Base-by-base conservation (phyloP, 129 eudicot species). In the Tagetes patula region DNA sequence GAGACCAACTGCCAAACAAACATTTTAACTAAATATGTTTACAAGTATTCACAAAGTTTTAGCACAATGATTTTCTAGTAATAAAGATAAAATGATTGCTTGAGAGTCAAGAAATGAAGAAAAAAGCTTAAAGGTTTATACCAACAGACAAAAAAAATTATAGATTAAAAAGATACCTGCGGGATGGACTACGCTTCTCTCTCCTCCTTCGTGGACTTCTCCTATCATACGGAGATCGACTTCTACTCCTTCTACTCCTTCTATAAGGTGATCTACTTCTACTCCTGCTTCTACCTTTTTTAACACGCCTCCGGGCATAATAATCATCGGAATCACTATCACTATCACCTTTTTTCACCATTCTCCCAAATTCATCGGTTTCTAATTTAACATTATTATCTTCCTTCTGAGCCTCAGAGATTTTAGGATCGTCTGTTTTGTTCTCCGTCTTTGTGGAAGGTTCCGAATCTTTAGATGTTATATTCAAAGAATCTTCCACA, bases 291-390 rank as follows among this genome's bases (percentile, higher is more conserved):
- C 90, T 77, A 59, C 75, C 85, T 81, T 89, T 90, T 87, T 79
- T 93, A 74, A 81, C 77, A 69, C 71, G 96, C 78, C 87, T 84
- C 75, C 90, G 80, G 6, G 53, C 37, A 72, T 75, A 60, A 65
- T 83, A 62, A 59, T 80, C 89, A 77, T 82, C 89, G 50, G 96
- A 83, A 71, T 86, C 98, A 76, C 90, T 87, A 48, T 85, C 96
- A 80, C 90, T 87, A 65, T 65, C 87, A 55, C 82, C 91, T 73
- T 85, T 83, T 75, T 84, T 94, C n/a, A 82, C 81, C 76, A 90
- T 59, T 75, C 97, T 86, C 58, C 98, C 98, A 83, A 94, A 94
- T 80, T 94, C 96, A 74, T 94, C 98, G 11, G 88, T 87, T 78
- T 94, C 75, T 41, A 68, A 63, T 49, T 72, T 73, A 45, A 81